These are phyloP conservation scores for Coemansia reversa DNA, from an alignment of 192 early-diverging fungal genomes.

Conservation along the genomic window DNA sequence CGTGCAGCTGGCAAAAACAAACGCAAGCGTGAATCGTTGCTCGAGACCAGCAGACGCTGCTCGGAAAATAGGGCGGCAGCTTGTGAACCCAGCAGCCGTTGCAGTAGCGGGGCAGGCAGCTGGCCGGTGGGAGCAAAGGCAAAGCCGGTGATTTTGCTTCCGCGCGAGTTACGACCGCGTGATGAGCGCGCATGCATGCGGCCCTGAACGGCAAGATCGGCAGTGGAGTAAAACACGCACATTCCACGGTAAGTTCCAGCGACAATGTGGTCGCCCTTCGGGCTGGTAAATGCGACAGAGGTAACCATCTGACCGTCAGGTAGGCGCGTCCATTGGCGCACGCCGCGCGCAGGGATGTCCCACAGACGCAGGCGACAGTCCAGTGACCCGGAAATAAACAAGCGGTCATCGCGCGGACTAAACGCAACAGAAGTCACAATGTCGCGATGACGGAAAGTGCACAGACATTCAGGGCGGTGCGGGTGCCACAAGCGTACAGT, in stretches of 20 bases:
- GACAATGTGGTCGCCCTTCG: conserved; percentile 67
- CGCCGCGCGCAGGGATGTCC: conserved; percentile 76
- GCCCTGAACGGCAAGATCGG: conserved; percentile 77
- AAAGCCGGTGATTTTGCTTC: conserved; percentile 82
- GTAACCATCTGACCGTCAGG: conserved; percentile 72
- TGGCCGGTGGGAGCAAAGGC: conserved; percentile 37
- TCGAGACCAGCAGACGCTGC: conserved; percentile 54
- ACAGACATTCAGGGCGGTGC: conserved; percentile 68
- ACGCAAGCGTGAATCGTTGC: conserved; percentile 81
- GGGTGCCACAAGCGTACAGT: conserved; percentile 87
- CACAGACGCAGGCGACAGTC: conserved; percentile 79
- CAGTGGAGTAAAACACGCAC: conserved; percentile 81
- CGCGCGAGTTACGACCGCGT: conserved; percentile 59
- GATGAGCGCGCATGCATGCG: conserved; percentile 71
- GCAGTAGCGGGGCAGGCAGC: conserved; percentile 53
- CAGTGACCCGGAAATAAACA: conserved; percentile 77
- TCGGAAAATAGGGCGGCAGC: conserved; percentile 7
- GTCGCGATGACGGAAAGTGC: conserved; percentile 75
- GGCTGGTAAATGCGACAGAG: conserved; percentile 69
- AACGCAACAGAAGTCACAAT: conserved; percentile 78
- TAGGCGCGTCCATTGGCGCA: conserved; percentile 74
- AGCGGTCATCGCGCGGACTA: conserved; percentile 79
- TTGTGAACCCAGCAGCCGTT: conserved; percentile 23
- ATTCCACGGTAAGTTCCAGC: conserved; percentile 76
- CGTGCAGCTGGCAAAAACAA: conserved; percentile 77